Percentiles rank a stretch among this genome's conserved stretches.
Evolutionary conservation across 1,139 yeast species (phyloP).

Genomic region (Pichia sp.): DNA sequence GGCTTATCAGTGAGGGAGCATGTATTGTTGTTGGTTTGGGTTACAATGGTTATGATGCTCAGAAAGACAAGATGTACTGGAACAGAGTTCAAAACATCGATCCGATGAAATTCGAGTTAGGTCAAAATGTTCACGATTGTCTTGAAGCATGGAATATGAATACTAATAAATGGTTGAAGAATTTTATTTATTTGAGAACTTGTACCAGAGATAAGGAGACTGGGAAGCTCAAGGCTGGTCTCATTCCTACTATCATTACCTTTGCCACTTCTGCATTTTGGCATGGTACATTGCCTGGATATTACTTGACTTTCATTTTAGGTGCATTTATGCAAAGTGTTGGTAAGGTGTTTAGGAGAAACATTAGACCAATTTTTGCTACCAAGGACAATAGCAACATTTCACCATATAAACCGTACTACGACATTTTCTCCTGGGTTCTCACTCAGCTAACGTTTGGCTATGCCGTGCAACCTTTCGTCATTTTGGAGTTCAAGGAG

Average conservation of each 20-base stretch:
- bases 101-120: slow-evolving; percentile 70
- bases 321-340: slow-evolving; percentile 86
- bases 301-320: slow-evolving; percentile 78
- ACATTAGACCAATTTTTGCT: slow-evolving; percentile 80
- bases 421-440: slow-evolving; percentile 61
- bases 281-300: slow-evolving; percentile 98
- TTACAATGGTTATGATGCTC: slow-evolving; percentile 74
- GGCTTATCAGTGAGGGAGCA: slow-evolving; percentile 96
- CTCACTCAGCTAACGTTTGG: slow-evolving; percentile 79
- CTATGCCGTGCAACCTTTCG: slow-evolving; percentile 77
- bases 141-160: slow-evolving; percentile 96
- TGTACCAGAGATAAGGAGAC: slow-evolving; percentile 51
- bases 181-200: slow-evolving; percentile 80
- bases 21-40: slow-evolving; percentile 93
- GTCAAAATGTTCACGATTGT: slow-evolving; percentile 82
- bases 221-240: slow-evolving; percentile 59
- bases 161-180: slow-evolving; percentile 93
- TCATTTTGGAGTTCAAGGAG: slow-evolving; percentile 55
- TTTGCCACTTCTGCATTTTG: slow-evolving; percentile 91
- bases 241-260: slow-evolving; percentile 76
- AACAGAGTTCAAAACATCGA: slow-evolving; percentile 88
- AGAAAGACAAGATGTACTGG: slow-evolving; percentile 65
- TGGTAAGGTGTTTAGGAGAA: slow-evolving; percentile 72
- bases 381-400: slow-evolving; percentile 63
- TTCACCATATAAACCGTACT: slow-evolving; percentile 46